Percentiles rank a stretch among this genome's conserved stretches.
phyloP scores from a whole-genome alignment of 768 basidiomycete species.

The Leccinum barrowsii region DNA sequence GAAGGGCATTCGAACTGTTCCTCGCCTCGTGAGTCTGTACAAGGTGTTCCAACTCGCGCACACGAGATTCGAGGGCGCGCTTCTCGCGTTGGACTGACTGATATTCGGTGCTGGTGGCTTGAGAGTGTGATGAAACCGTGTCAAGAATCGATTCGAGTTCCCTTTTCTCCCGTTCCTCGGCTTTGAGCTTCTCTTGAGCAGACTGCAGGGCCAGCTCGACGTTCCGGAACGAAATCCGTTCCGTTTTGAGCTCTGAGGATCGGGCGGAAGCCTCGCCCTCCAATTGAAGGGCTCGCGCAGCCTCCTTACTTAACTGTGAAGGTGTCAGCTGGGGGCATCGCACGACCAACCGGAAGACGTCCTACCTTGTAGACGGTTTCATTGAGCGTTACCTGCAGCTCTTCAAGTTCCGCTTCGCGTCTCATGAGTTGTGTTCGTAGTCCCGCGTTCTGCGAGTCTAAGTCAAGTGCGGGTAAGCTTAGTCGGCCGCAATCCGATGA shows the following conservation, averaged over 20 bases:
- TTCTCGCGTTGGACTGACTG: slow-evolving; percentile 59
- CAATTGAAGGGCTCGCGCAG: slow-evolving; percentile 51
- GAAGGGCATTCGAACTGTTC: slow-evolving; percentile 30
- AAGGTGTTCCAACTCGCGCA: slow-evolving; percentile 54
- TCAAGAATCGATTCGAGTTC: slow-evolving; percentile 59
- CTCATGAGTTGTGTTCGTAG: slow-evolving; percentile 33
- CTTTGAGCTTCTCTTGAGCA: slow-evolving; percentile 49
- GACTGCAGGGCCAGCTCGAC: slow-evolving; percentile 43
- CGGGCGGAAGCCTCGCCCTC: slow-evolving; percentile 48
- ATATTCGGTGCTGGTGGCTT: slow-evolving; percentile 39
- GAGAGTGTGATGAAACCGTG: slow-evolving; percentile 50
- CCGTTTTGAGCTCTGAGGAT: slow-evolving; percentile 55
- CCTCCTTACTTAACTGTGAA: slow-evolving; percentile 53
- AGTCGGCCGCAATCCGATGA: not conserved
- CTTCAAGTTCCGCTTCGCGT: slow-evolving; percentile 36
- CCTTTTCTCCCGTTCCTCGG: slow-evolving; percentile 44
- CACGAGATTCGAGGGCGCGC: slow-evolving; percentile 47
- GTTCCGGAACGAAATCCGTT: slow-evolving; percentile 52
- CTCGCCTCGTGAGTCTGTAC: slow-evolving; percentile 36
- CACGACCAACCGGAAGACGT: not conserved
- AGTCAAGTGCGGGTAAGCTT: slow-evolving; percentile 4
- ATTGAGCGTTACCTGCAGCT: slow-evolving; percentile 30
- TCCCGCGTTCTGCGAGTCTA: slow-evolving; percentile 37
- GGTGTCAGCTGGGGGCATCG: slow-evolving; percentile 4
- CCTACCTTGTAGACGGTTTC: slow-evolving; percentile 38